Percentiles rank a stretch among this genome's conserved stretches.
These are phyloP conservation scores for Myxozyma nipponensis DNA, from an alignment of 805 yeast species.

Conservation along the genomic window DNA sequence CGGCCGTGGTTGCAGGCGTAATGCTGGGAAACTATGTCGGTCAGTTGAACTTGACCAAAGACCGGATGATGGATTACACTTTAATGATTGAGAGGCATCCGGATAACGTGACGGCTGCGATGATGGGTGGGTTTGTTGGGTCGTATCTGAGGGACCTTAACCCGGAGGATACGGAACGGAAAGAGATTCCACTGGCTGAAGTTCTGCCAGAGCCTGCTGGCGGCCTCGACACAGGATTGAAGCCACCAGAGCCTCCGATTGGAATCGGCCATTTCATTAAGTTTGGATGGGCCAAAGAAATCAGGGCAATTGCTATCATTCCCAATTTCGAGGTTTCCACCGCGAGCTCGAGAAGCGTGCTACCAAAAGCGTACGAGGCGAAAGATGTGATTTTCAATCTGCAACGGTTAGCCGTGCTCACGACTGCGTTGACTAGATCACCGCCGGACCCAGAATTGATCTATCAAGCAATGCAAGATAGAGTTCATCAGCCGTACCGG, in stretches of 20 bases:
- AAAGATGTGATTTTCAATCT: slow-evolving; percentile 86
- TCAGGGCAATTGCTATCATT: slow-evolving; percentile 85
- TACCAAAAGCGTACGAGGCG: slow-evolving; percentile 74
- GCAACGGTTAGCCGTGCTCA: slow-evolving; percentile 87
- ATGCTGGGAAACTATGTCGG: slow-evolving; percentile 85
- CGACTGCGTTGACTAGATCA: slow-evolving; percentile 82
- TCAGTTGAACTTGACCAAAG: slow-evolving; percentile 63
- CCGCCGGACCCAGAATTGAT: slow-evolving; percentile 80
- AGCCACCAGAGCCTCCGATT: slow-evolving; percentile 78
- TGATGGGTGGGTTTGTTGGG: slow-evolving; percentile 99
- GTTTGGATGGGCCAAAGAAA: slow-evolving; percentile 74
- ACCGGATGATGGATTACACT: slow-evolving; percentile 87
- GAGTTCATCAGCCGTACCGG: slow-evolving; percentile 96
- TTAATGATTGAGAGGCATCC: slow-evolving; percentile 98
- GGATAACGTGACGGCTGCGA: slow-evolving; percentile 96
- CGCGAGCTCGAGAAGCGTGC: slow-evolving; percentile 82
- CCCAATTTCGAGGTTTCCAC: slow-evolving; percentile 95
- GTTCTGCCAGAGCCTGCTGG: slow-evolving; percentile 77
- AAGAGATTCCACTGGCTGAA: slow-evolving; percentile 79
- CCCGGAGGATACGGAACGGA: slow-evolving; percentile 64
- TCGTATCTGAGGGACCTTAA: slow-evolving; percentile 80
- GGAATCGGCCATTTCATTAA: slow-evolving; percentile 85
- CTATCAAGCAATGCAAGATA: slow-evolving; percentile 94
- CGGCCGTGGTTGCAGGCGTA: slow-evolving; percentile 97
- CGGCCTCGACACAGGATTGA: slow-evolving; percentile 61